phyloP scores from a whole-genome alignment of 345 rosid species.

The Brassica rapa region DNA sequence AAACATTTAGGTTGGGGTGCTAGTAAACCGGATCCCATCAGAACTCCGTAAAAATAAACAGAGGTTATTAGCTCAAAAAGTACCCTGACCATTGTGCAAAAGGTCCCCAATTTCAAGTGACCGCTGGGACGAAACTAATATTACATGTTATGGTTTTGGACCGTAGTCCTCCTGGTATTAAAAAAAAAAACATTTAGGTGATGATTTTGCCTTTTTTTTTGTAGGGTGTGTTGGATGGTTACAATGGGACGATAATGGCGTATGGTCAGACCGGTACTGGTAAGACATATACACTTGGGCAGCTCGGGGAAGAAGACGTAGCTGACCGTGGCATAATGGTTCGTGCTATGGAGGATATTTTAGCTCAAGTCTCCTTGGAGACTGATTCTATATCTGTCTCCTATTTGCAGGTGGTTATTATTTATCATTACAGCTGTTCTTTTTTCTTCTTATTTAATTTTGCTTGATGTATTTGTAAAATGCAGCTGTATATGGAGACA shows the following conservation, averaged over 20 bases:
- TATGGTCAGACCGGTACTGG: constrained; percentile 99
- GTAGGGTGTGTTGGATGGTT: constrained; percentile 96
- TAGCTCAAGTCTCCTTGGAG: constrained; percentile 67
- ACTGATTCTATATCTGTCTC: constrained; percentile 75
- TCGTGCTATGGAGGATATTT: constrained; percentile 96
- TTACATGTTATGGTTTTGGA: too few relatives aligned
- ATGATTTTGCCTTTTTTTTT: not conserved
- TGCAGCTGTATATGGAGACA: constrained; percentile 98
- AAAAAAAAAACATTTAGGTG: not conserved
- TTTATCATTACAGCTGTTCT: too few relatives aligned
- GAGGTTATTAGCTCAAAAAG: too few relatives aligned
- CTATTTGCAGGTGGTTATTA: constrained; percentile 75
- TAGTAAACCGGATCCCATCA: too few relatives aligned
- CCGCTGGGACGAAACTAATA: too few relatives aligned
- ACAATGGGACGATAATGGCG: constrained; percentile 98
- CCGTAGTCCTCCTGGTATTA: too few relatives aligned
- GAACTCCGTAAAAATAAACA: too few relatives aligned
- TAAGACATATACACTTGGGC: constrained; percentile 95
- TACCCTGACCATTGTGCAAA: too few relatives aligned
- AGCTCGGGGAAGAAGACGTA: constrained; percentile 86
- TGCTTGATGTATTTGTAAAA: constrained; percentile 16
- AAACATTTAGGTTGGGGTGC: too few relatives aligned
- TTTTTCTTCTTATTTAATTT: constrained; percentile 1
- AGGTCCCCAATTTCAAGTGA: too few relatives aligned
- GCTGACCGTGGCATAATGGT: constrained; percentile 99